Conservation (phyloP, 257 asterid genomes). For the Solanum pimpinellifolium region DNA sequence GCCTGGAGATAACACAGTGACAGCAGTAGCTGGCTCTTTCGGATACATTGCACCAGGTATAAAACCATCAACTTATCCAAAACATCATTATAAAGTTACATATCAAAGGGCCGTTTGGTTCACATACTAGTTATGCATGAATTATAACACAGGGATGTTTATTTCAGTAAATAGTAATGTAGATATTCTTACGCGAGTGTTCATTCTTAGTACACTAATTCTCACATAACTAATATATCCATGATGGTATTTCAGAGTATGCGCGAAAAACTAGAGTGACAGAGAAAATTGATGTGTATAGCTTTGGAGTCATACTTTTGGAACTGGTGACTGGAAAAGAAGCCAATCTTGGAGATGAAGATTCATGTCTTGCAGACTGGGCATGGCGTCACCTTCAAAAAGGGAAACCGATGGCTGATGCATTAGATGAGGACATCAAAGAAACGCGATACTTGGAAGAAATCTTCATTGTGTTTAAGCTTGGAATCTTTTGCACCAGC, state of each 20-base stretch:
- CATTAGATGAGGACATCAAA: slow-evolving; percentile 51
- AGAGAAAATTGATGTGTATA: slow-evolving; percentile 84
- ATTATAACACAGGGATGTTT: background rate
- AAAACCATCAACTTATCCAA: background rate
- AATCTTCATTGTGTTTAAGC: slow-evolving; percentile 43
- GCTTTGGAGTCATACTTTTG: slow-evolving; percentile 79
- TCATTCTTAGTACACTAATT: background rate
- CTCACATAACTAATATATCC: background rate
- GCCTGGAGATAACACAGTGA: slow-evolving; percentile 24
- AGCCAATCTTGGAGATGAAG: slow-evolving; percentile 63
- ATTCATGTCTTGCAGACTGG: slow-evolving; percentile 68
- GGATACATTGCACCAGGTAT: slow-evolving; percentile 40
- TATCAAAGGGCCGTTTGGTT: background rate
- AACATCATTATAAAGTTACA: background rate
- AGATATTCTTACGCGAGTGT: fast-evolving
- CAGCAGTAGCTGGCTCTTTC: slow-evolving; percentile 29
- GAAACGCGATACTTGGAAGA: slow-evolving; percentile 44
- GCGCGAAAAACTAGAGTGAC: slow-evolving; percentile 55
- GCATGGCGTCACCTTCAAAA: slow-evolving; percentile 49
- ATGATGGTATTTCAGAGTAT: slow-evolving; percentile 38
- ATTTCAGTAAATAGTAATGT: background rate
- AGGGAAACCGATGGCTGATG: slow-evolving; percentile 29
- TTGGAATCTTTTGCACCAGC: slow-evolving; percentile 64
- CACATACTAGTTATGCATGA: background rate
- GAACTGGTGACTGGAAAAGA: slow-evolving; percentile 72